These are phyloP conservation scores for Erysiphe pisi DNA, from an alignment of 2,329 filamentous ascomycete species.

Conservation along the genomic window DNA sequence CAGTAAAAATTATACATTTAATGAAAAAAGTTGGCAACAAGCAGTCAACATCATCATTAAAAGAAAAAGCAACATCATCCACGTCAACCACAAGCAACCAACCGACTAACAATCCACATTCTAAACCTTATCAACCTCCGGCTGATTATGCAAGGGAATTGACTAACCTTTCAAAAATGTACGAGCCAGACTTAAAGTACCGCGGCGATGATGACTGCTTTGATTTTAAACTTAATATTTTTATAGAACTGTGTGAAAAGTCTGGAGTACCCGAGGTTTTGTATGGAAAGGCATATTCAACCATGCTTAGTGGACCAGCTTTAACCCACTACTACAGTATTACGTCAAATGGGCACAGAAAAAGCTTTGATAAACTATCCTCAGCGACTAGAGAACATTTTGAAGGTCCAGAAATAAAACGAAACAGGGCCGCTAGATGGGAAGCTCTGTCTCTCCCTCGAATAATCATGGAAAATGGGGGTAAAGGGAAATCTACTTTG, in stretches of 20 bases:
- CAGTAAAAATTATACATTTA: no score
- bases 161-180: no score
- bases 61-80: no score
- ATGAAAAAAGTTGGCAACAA: no score
- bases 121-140: no score
- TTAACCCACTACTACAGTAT: not conserved
- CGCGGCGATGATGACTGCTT: not conserved
- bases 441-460: not conserved
- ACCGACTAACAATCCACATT: no score
- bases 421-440: not conserved
- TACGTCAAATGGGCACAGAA: not conserved
- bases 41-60: no score
- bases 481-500: no score
- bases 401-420: slow-evolving; percentile 10
- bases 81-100: no score
- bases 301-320: slow-evolving; percentile 15
- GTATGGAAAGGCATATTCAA: not conserved
- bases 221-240: not conserved
- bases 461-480: no score
- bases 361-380: not conserved
- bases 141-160: no score
- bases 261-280: not conserved
- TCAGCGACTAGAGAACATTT: not conserved
- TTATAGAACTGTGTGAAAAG: not conserved
- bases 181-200: no score